Evolutionary conservation across 2,329 filamentous ascomycete species (phyloP).

Genomic region (Fusarium sp.): DNA sequence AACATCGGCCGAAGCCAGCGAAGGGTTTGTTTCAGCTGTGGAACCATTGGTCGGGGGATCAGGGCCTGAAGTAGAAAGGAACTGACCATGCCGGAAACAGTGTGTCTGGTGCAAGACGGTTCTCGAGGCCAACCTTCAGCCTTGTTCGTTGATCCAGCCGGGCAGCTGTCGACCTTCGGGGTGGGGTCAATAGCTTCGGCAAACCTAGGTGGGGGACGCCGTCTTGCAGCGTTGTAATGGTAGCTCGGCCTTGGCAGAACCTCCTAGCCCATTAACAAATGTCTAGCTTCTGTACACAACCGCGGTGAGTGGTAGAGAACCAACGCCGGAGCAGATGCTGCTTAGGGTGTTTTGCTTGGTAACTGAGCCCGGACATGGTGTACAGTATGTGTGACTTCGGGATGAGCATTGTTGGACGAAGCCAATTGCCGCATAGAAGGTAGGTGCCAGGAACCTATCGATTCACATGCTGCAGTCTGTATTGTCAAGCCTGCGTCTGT

Average conservation of each 20-base stretch:
- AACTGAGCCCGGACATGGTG: conserved; percentile 13
- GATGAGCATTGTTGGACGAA: conserved; percentile 29
- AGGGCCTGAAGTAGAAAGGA: conserved; percentile 41
- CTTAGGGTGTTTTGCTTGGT: conserved; percentile 13
- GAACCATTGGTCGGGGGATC: conserved; percentile 29
- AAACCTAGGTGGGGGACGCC: conserved; percentile 18
- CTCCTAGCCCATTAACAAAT: conserved; percentile 8
- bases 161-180: conserved; percentile 10
- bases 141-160: conserved; percentile 24
- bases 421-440: conserved; percentile 13
- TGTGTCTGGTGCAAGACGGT: not conserved
- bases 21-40: conserved; percentile 33
- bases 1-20: conserved; percentile 31
- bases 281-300: conserved; percentile 14
- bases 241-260: conserved; percentile 22
- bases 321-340: conserved; percentile 25
- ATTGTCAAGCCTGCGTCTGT: not conserved
- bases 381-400: conserved; percentile 39
- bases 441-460: conserved; percentile 17
- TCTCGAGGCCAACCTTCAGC: conserved; percentile 3
- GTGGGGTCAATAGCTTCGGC: conserved; percentile 38
- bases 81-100: conserved; percentile 18
- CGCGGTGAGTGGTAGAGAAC: conserved; percentile 14
- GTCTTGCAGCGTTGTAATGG: conserved; percentile 3
- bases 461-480: conserved; percentile 16